These are phyloP conservation scores for Aspergillus glaucus DNA, from an alignment of 2,329 filamentous ascomycete species.

Conservation along the genomic window DNA sequence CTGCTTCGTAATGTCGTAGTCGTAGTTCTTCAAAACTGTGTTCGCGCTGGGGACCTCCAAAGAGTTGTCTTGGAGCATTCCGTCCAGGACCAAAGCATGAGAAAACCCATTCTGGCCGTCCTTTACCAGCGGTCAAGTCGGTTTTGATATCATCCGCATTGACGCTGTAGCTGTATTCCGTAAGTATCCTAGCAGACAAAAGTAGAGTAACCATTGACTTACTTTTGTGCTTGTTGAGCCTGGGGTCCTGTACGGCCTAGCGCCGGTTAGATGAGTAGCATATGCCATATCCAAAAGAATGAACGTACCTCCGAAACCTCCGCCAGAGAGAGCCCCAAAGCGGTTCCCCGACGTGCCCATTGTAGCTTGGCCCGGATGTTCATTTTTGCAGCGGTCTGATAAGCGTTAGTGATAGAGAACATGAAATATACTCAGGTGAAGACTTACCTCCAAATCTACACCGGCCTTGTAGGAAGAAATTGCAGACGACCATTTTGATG, in stretches of 20 bases:
- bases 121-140: slow-evolving; percentile 57
- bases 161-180: slow-evolving; percentile 45
- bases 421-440: not conserved
- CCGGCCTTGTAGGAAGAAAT: slow-evolving; percentile 58
- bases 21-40: slow-evolving; percentile 85
- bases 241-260: slow-evolving; percentile 16
- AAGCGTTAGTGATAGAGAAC: slow-evolving; percentile 7
- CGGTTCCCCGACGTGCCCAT: slow-evolving; percentile 46
- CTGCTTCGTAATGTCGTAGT: slow-evolving; percentile 61
- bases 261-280: not conserved
- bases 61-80: slow-evolving; percentile 73
- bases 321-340: slow-evolving; percentile 48
- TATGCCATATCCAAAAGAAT: not conserved
- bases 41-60: slow-evolving; percentile 72
- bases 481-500: slow-evolving; percentile 48
- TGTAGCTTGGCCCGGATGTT: slow-evolving; percentile 47
- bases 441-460: slow-evolving; percentile 59
- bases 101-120: slow-evolving; percentile 76
- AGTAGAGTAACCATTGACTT: slow-evolving; percentile 10
- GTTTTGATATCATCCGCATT: slow-evolving; percentile 54
- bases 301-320: slow-evolving; percentile 33
- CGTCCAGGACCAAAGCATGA: slow-evolving; percentile 76
- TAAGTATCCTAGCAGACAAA: slow-evolving; percentile 10
- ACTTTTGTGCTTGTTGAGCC: slow-evolving; percentile 18
- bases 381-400: slow-evolving; percentile 53